These are phyloP conservation scores for Rhynchospora breviuscula DNA, from an alignment of 176 grass and related monocot genomes.

Conservation along the genomic window DNA sequence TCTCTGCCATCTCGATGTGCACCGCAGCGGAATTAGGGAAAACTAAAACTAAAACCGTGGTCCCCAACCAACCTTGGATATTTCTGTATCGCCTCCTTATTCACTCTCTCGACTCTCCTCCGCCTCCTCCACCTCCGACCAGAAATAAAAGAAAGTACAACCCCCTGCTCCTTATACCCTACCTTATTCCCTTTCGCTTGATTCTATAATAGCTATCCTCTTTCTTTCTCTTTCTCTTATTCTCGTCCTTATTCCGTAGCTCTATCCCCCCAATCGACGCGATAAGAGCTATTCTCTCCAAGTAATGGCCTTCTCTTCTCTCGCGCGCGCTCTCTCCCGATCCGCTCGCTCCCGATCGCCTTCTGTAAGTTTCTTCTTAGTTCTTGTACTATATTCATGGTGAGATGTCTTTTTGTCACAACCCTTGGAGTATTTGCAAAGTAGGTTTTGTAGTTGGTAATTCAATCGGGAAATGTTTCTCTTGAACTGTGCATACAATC, in stretches of 20 bases:
- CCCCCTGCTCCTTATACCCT: not conserved
- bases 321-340: conserved; percentile 57
- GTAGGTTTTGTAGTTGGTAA: not conserved
- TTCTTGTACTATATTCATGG: not conserved
- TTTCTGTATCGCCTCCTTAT: too few relatives aligned
- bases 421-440: not conserved
- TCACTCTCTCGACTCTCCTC: not conserved
- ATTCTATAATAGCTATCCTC: not conserved
- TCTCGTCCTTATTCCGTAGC: conserved; percentile 7
- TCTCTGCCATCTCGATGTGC: not conserved
- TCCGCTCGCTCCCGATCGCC: conserved; percentile 51
- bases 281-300: not conserved
- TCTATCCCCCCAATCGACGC: conserved; percentile 23
- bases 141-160: not conserved
- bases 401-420: not conserved
- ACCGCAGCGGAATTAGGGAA: conserved; percentile 20
- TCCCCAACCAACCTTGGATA: not conserved
- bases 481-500: not conserved
- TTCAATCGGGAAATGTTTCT: not conserved
- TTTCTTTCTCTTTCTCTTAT: not conserved
- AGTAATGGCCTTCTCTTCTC: conserved; percentile 53
- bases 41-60: not conserved
- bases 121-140: not conserved
- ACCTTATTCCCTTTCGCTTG: not conserved
- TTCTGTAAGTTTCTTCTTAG: conserved; percentile 28